Conservation (phyloP, 2,329 filamentous ascomycete genomes). For the Bipolaris gigantea region DNA sequence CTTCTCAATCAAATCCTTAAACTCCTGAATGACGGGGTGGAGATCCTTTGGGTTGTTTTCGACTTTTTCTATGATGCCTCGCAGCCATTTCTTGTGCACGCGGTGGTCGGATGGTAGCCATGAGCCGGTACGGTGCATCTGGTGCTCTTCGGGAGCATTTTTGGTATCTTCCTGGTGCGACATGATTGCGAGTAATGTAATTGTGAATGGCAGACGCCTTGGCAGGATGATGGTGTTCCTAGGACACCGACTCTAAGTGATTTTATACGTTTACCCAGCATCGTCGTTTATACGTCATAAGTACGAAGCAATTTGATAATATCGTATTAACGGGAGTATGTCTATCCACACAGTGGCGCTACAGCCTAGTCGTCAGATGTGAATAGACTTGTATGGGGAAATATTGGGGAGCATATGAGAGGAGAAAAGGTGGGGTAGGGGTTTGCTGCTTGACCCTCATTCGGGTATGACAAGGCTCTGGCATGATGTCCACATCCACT, state of each 20-base stretch:
- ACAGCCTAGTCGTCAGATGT: background rate
- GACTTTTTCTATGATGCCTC: conserved; percentile 57
- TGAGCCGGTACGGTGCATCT: conserved; percentile 20
- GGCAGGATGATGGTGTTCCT: background rate
- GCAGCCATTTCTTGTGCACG: conserved; percentile 66
- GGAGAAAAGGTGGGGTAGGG: background rate
- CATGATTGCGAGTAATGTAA: background rate
- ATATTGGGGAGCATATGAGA: background rate
- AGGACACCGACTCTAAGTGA: background rate
- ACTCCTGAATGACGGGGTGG: conserved; percentile 64
- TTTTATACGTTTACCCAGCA: background rate
- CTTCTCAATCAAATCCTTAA: conserved; percentile 66
- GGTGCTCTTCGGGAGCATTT: conserved; percentile 23
- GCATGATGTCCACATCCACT: background rate
- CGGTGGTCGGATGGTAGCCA: conserved; percentile 68
- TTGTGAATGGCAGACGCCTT: background rate
- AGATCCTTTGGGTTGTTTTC: conserved; percentile 56
- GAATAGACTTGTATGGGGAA: background rate
- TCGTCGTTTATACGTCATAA: conserved; percentile 6
- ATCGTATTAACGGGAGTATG: no score
- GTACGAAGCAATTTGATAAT: background rate
- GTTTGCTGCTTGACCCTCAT: background rate
- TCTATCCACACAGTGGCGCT: background rate
- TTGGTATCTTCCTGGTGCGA: conserved; percentile 18
- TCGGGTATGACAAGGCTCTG: background rate